These are phyloP conservation scores for Calonectria montana DNA, from an alignment of 2,329 filamentous ascomycete species.

Conservation along the genomic window DNA sequence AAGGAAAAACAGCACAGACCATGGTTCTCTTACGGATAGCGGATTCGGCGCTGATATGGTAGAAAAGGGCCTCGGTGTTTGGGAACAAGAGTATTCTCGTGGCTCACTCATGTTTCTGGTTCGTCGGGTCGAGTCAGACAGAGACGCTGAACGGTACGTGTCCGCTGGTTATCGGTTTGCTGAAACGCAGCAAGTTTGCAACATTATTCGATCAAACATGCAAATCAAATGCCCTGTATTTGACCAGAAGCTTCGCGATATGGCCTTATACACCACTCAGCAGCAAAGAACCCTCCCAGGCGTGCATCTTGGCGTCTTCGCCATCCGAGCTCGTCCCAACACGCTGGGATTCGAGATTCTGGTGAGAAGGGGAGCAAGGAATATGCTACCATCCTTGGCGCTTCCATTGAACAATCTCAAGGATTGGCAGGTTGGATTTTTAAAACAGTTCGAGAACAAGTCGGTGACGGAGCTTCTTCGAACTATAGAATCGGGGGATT, in stretches of 20 bases:
- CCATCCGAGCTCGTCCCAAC: constrained; percentile 62
- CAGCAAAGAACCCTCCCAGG: constrained; percentile 61
- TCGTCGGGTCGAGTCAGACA: constrained; percentile 66
- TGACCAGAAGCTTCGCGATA: constrained; percentile 68
- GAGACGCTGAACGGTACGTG: constrained; percentile 73
- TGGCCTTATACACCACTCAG: constrained; percentile 68
- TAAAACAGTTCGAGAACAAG: constrained; percentile 61
- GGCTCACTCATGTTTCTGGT: constrained; percentile 87
- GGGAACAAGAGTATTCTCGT: constrained; percentile 64
- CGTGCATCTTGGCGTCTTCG: constrained; percentile 70
- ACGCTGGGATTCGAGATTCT: constrained; percentile 72
- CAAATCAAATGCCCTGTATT: constrained; percentile 77
- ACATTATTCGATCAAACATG: constrained; percentile 77
- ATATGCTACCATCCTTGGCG: constrained; percentile 70
- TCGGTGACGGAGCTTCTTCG: constrained; percentile 48
- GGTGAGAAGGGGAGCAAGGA: constrained; percentile 65
- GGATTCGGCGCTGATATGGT: constrained; percentile 48
- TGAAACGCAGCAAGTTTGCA: constrained; percentile 73
- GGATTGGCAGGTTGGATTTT: constrained; percentile 65
- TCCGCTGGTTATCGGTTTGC: constrained; percentile 85
- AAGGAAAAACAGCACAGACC: constrained; percentile 24
- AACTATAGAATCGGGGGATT: constrained; percentile 51
- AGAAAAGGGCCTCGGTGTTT: constrained; percentile 53
- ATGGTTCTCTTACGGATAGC: constrained; percentile 28
- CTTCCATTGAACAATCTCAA: constrained; percentile 66